Evolutionary conservation across 805 yeast genomes (phyloP).

Genomic region (Candida silvatica): DNA sequence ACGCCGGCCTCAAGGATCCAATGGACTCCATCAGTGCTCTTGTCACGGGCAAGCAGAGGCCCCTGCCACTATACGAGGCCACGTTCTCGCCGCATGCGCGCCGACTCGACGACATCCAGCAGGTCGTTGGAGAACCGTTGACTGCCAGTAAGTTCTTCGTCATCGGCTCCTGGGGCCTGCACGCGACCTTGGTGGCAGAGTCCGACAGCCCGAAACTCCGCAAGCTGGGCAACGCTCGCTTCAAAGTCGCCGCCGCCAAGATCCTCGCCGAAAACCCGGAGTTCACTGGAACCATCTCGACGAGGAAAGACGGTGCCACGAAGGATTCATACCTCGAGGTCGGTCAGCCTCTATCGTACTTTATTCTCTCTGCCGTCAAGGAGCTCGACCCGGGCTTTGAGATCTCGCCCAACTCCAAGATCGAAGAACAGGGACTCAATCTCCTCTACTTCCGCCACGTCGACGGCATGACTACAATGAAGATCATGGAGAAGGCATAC

Average conservation of each 20-base stretch:
- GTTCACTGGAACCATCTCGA: slow-evolving; percentile 33
- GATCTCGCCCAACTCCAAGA: slow-evolving; percentile 53
- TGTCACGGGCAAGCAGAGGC: slow-evolving; percentile 23
- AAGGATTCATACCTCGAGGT: background rate
- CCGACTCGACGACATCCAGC: slow-evolving; percentile 17
- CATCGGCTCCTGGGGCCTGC: slow-evolving; percentile 80
- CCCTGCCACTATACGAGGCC: slow-evolving; percentile 36
- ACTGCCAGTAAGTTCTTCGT: slow-evolving; percentile 33
- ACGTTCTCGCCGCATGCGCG: slow-evolving; percentile 33
- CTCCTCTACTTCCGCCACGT: slow-evolving; percentile 35
- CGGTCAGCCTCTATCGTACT: slow-evolving; percentile 46
- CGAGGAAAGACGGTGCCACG: slow-evolving; percentile 7
- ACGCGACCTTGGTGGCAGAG: slow-evolving; percentile 77
- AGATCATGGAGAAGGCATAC: slow-evolving; percentile 51
- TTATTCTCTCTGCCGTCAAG: slow-evolving; percentile 46
- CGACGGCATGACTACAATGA: slow-evolving; percentile 31
- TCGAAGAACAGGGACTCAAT: slow-evolving; percentile 34
- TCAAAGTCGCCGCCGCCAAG: slow-evolving; percentile 55
- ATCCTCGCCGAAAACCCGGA: slow-evolving; percentile 42
- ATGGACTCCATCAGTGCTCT: slow-evolving; percentile 28
- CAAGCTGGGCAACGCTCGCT: slow-evolving; percentile 52
- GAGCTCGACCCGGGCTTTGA: slow-evolving; percentile 51
- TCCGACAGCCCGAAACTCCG: slow-evolving; percentile 65
- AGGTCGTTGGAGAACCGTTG: slow-evolving; percentile 6
- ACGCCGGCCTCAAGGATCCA: slow-evolving; percentile 36